Evolutionary conservation across 768 basidiomycete genomes (phyloP).

Genomic region (Lyophyllum atratum): DNA sequence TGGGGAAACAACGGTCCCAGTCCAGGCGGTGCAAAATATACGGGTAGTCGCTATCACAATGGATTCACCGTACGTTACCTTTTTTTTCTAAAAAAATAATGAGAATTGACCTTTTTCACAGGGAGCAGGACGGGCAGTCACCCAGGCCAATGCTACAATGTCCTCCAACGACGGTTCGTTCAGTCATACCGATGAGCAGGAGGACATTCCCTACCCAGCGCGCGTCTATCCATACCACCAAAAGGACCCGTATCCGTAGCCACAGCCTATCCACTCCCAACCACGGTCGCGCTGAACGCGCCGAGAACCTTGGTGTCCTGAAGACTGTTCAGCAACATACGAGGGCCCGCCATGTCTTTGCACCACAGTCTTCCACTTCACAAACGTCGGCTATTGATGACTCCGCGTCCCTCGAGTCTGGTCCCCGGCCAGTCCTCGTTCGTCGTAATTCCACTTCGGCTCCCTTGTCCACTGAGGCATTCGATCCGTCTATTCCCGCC

Average conservation of each 20-base stretch:
- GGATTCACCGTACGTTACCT: conserved; percentile 59
- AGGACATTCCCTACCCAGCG: conserved; percentile 44
- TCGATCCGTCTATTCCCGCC: conserved; percentile 20
- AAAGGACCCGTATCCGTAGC: conserved; percentile 51
- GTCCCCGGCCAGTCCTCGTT: conserved; percentile 34
- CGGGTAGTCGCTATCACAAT: conserved; percentile 73
- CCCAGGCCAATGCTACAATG: conserved; percentile 60
- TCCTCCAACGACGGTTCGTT: conserved; percentile 52
- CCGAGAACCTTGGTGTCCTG: conserved; percentile 55
- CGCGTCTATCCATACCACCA: conserved; percentile 28
- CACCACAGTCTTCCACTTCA: conserved; percentile 21
- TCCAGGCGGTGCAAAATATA: conserved; percentile 73
- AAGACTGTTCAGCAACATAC: conserved; percentile 66
- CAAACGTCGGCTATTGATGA: conserved; percentile 16
- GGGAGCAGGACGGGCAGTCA: conserved; percentile 71
- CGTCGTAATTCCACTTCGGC: conserved; percentile 52
- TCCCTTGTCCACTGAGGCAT: conserved; percentile 23
- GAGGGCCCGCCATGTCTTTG: conserved; percentile 60
- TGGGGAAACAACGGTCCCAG: conserved; percentile 59
- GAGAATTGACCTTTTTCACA: conserved; percentile 27
- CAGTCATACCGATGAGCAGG: conserved; percentile 56
- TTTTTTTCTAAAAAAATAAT: not conserved
- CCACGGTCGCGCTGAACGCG: conserved; percentile 40
- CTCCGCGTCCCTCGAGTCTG: conserved; percentile 17
- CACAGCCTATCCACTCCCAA: conserved; percentile 58